Evolutionary conservation across 768 basidiomycete species (phyloP).

Genomic region (Russula dissimulans): DNA sequence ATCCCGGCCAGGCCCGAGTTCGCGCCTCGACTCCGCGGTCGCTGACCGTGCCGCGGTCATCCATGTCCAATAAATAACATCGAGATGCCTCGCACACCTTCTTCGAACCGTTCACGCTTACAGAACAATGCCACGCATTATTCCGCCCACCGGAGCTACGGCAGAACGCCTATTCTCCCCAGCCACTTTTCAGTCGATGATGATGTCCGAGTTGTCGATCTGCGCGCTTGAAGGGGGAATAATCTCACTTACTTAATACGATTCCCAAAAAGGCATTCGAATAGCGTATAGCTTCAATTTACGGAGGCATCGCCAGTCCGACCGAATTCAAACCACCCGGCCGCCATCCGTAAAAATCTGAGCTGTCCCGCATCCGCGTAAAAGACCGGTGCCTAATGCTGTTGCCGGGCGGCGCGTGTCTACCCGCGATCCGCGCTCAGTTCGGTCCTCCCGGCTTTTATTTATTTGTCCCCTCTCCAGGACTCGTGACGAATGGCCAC

Average conservation of each 20-base stretch:
- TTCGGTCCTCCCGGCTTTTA: conserved; percentile 9
- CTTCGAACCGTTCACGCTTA: background rate
- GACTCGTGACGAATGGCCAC: background rate
- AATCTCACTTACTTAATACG: background rate
- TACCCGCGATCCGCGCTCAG: background rate
- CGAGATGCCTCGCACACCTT: too few relatives aligned
- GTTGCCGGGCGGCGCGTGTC: background rate
- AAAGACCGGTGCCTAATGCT: background rate
- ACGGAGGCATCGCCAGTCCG: background rate
- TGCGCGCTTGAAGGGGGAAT: background rate
- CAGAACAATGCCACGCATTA: too few relatives aligned
- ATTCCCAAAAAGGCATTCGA: background rate
- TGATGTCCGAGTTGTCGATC: background rate
- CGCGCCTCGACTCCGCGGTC: conserved; percentile 11
- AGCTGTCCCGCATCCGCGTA: background rate
- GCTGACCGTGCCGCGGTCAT: conserved; percentile 1
- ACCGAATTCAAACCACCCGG: background rate
- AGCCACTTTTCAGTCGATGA: background rate
- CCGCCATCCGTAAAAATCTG: background rate
- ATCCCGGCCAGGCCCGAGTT: conserved; percentile 1
- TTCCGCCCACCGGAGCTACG: too few relatives aligned
- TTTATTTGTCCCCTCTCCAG: background rate
- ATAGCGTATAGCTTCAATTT: background rate
- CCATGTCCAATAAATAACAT: background rate
- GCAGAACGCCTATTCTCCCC: too few relatives aligned